phyloP scores from a whole-genome alignment of 2,329 filamentous ascomycete genomes.

The Penicillium italicum region DNA sequence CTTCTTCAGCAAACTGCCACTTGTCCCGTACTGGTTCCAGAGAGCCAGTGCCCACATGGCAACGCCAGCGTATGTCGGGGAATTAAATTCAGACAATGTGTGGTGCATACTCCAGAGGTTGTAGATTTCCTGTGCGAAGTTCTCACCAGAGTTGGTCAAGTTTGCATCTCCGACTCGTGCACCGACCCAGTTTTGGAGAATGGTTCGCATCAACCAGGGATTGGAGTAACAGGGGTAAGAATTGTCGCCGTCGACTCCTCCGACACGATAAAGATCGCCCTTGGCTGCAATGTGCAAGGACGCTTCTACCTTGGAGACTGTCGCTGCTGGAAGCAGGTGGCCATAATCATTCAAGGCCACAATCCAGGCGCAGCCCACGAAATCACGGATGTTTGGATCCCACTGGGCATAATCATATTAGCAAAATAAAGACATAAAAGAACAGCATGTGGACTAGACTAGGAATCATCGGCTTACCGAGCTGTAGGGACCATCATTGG shows the following conservation, averaged over 20 bases:
- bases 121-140: conserved; percentile 54
- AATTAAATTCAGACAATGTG: conserved; percentile 62
- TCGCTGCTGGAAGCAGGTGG: conserved; percentile 43
- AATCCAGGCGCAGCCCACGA: conserved; percentile 19
- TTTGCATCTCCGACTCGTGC: conserved; percentile 53
- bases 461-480: conserved; percentile 3
- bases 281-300: conserved; percentile 55
- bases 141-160: conserved; percentile 57
- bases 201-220: conserved; percentile 61
- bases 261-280: conserved; percentile 60
- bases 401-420: conserved; percentile 6
- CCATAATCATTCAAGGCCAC: conserved; percentile 20
- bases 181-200: conserved; percentile 59
- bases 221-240: conserved; percentile 62
- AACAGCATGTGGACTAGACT: background rate
- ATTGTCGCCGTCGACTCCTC: conserved; percentile 58
- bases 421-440: background rate
- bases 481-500: conserved; percentile 11
- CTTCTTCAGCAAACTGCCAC: conserved; percentile 52
- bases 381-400: conserved; percentile 21
- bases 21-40: conserved; percentile 58
- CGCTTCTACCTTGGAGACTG: conserved; percentile 48
- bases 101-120: conserved; percentile 54
- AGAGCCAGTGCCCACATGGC: conserved; percentile 57
- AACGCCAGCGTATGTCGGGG: conserved; percentile 61